Base-by-base conservation (phyloP, 495 filamentous ascomycete genomes). In the Hyaloscypha variabilis region DNA sequence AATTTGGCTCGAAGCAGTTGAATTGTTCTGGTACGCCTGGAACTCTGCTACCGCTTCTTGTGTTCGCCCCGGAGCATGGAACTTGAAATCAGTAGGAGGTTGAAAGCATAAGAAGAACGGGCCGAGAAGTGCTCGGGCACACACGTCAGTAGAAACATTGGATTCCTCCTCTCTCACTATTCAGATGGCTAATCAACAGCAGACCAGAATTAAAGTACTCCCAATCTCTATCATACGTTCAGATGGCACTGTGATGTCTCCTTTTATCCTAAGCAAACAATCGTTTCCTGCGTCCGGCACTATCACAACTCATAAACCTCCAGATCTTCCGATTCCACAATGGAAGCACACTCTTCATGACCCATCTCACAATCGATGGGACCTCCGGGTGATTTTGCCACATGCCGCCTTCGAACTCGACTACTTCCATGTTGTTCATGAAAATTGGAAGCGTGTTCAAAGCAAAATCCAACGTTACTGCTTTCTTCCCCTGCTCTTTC, bases 281-380 rank as follows among this genome's bases (percentile, higher is more conserved):
- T 42, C 39, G 60, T 72, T 68, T 69, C 50, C 69, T 73, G 62
- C 64, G 58, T 13, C 78, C 75, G 61, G 72, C 63, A 1, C 68
- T 69, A 62, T 72, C 72, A 59, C 77, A 79, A n/a, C 76, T 77
- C 63, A 74, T 60, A 65, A 81, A 80, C 26, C 74, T 72, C 79
- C 79, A 81, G 8, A 13, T 14, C 14, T 49, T 60, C 25, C 57
- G 23, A 34, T 56, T 39, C 64, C 64, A 66, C 28, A 60, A 2
- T 46, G 64, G 64, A 19, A 61, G n/a, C 2, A 60, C 39, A 5
- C n/a, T 61, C 64, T 28, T 60, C 57, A 66, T 39, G 42, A 66
- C 25, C 42, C 42, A 66, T 25, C 50, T 60, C 5, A 66, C 58
- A 1, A 28, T 6, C 10, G 24, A 30, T 2, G 46, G 42, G 11